Percentiles rank a stretch among this genome's conserved stretches.
Evolutionary conservation across 225 moss, liverwort and hornwort species (phyloP).

Genomic region (Marchantia polymorpha): DNA sequence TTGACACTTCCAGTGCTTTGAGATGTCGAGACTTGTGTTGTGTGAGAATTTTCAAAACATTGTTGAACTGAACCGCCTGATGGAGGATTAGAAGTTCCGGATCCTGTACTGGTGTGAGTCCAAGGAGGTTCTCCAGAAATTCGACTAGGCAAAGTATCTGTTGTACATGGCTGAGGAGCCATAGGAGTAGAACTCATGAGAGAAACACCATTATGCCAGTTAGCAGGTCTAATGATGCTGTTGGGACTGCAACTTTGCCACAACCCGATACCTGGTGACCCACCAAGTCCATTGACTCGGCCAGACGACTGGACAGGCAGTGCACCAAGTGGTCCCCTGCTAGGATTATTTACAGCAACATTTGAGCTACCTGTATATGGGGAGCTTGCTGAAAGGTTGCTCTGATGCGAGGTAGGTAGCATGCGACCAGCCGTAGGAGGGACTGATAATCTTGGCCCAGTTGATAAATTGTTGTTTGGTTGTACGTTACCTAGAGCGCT

Average conservation of each 20-base stretch:
- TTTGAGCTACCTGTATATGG: neutral
- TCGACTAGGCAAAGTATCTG: neutral
- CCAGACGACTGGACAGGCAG: neutral
- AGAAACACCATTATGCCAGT: conserved; percentile 6
- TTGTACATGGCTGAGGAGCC: conserved; percentile 2
- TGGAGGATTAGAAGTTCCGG: neutral
- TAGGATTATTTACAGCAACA: neutral
- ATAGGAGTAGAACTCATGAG: neutral
- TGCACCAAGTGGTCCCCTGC: neutral
- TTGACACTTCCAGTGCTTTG: neutral
- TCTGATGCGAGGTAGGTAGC: neutral
- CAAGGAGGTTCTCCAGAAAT: neutral
- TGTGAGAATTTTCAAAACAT: neutral
- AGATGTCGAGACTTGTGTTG: neutral
- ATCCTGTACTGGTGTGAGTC: conserved; percentile 3
- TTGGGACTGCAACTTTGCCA: conserved; percentile 20
- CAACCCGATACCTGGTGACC: neutral
- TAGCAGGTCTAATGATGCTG: neutral
- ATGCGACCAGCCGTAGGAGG: neutral
- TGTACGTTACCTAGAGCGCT: neutral
- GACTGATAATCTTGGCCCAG: neutral
- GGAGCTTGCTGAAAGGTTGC: neutral
- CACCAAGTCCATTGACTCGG: neutral
- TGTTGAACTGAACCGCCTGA: neutral
- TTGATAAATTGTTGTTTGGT: neutral